Evolutionary conservation across 306 rosid genomes (phyloP).

Genomic region (Phaseolus lunatus): DNA sequence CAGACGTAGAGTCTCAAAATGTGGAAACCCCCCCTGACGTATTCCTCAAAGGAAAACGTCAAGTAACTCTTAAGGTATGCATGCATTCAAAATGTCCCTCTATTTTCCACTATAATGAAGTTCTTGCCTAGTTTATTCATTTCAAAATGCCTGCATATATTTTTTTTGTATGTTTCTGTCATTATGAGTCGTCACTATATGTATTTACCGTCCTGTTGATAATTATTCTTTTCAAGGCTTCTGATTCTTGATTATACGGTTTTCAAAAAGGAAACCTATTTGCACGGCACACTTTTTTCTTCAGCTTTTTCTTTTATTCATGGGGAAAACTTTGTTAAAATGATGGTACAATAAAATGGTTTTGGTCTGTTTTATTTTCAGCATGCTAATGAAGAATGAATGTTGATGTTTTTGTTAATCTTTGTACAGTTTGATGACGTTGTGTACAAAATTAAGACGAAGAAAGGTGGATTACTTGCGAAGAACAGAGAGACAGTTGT

Average conservation of each 20-base stretch:
- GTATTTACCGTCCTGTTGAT: not conserved
- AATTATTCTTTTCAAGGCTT: not conserved
- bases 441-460: constrained; percentile 55
- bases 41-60: constrained; percentile 48
- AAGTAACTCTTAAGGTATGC: constrained; percentile 62
- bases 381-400: not conserved
- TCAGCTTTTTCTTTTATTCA: not conserved
- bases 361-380: not conserved
- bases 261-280: not conserved
- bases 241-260: not conserved
- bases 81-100: not conserved
- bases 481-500: constrained; percentile 46
- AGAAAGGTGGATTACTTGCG: constrained; percentile 36
- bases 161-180: not conserved
- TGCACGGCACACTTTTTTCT: not conserved
- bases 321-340: not conserved
- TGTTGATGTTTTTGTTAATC: not conserved
- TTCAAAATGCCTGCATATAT: not conserved
- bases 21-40: constrained; percentile 29
- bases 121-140: not conserved
- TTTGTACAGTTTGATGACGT: constrained; percentile 68
- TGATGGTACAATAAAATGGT: no score
- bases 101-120: not conserved
- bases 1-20: constrained; percentile 60
- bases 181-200: not conserved